Evolutionary conservation across 1,139 yeast species (phyloP), one percentile per base, ranked within the genome.

Genomic region (Candida glucosophila): DNA sequence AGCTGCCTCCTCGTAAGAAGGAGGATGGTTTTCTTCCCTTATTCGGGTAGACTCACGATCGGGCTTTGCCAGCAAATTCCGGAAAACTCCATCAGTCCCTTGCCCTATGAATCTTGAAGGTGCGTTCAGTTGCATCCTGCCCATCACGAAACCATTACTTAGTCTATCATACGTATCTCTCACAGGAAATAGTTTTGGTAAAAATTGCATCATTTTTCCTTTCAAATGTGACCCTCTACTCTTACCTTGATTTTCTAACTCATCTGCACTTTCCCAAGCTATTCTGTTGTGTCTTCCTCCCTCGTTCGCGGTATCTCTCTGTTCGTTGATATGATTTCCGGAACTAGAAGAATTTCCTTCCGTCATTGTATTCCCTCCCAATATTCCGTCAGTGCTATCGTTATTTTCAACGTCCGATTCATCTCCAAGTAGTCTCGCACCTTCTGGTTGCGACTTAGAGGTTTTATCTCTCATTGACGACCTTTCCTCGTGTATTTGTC

Each of bases 1-100:
- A 0, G 95, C 88, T 0, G 95, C 97, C 44, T 88, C 96, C 33
- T 83, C 95, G 52, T 92, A 90, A 0, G 92, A 66, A 2, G 98
- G 98, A n/a, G 96, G 94, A 26, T 64, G 62, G 24, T 62, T 62
- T 28, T 60, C 67, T 21, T 60, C 62, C 24, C 55, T 59, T 9
- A 47, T 46, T 12, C 52, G 39, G 11, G 38, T 39, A 7, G 59
- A 49, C 34, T 74, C 79, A 4, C 63, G 49, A 31, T 77, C 86
- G 6, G 88, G 88, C 44, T 86, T 88, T 5, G 97, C 97, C 44
- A 81, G 73, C 41, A 90, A 55, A 49, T 90, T 90, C 24, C 92
- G 75, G 53, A 90, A 90, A 5, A 90, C 98, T 6, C 98, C 98
- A 50, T 90, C 98, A 12, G 74, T 65, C 6, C 79, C 77, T 27